Evolutionary conservation across 768 basidiomycete genomes (phyloP).

Genomic region (Exidia glandulosa): DNA sequence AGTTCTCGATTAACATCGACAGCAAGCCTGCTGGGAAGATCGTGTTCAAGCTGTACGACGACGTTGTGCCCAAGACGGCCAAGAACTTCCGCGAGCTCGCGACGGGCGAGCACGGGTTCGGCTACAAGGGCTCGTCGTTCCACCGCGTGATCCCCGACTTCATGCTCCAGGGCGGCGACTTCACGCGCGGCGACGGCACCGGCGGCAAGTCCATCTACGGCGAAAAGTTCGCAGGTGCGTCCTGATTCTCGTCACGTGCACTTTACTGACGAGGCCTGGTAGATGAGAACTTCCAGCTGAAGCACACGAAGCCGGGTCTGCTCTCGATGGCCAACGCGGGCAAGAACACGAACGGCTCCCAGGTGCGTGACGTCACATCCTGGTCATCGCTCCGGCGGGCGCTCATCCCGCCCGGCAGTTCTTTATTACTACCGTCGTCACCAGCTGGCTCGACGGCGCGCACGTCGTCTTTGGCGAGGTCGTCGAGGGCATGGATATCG

Average conservation of each 20-base stretch:
- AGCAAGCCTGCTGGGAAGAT: too few relatives aligned
- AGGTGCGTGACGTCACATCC: slow-evolving; percentile 27
- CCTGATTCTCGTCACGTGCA: too few relatives aligned
- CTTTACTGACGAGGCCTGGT: too few relatives aligned
- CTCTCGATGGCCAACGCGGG: slow-evolving; percentile 89
- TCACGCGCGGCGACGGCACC: too few relatives aligned
- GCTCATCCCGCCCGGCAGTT: slow-evolving; percentile 30
- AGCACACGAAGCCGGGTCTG: slow-evolving; percentile 52
- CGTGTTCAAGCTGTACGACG: slow-evolving; percentile 79
- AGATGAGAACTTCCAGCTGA: slow-evolving; percentile 64
- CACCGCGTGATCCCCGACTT: slow-evolving; percentile 92
- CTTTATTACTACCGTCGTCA: slow-evolving; percentile 64
- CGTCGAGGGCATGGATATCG: slow-evolving; percentile 31
- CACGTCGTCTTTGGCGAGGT: slow-evolving; percentile 31
- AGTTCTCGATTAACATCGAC: too few relatives aligned
- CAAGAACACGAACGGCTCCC: slow-evolving; percentile 69
- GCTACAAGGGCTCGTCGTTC: slow-evolving; percentile 94
- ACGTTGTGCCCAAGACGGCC: too few relatives aligned
- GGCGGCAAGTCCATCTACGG: too few relatives aligned
- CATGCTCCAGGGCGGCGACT: too few relatives aligned
- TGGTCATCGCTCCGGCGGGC: not conserved
- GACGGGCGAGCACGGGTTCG: slow-evolving; percentile 67
- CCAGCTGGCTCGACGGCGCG: slow-evolving; percentile 32
- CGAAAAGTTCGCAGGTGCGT: slow-evolving; percentile 21
- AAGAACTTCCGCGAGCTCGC: too few relatives aligned